Evolutionary conservation across 176 grass and related monocot species (phyloP).

Genomic region (Poa annua): DNA sequence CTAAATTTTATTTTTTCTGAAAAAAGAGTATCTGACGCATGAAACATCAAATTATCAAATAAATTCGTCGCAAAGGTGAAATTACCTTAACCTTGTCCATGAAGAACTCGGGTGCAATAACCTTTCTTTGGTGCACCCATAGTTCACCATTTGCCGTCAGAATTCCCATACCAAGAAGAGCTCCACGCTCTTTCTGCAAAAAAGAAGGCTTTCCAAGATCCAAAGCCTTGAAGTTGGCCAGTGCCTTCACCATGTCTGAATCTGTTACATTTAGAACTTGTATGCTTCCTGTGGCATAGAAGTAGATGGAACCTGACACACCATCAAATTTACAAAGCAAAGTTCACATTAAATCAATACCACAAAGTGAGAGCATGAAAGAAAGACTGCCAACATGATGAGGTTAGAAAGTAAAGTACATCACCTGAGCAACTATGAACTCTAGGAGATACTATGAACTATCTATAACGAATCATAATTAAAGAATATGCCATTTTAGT

Average conservation of each 20-base stretch:
- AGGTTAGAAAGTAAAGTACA: background rate
- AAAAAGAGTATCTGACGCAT: constrained; percentile 6
- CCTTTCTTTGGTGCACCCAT: constrained; percentile 76
- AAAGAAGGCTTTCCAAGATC: constrained; percentile 66
- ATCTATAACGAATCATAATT: background rate
- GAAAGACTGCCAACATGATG: background rate
- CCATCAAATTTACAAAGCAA: constrained; percentile 15
- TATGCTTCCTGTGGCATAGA: constrained; percentile 68
- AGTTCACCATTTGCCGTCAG: constrained; percentile 62
- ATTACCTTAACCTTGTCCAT: constrained; percentile 91
- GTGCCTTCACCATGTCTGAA: constrained; percentile 66
- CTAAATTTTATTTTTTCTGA: background rate
- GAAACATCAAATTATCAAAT: background rate
- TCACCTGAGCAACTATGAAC: background rate
- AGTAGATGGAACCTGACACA: constrained; percentile 57
- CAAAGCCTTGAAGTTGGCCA: constrained; percentile 64
- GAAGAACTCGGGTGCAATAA: constrained; percentile 82
- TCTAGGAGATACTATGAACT: constrained; percentile 2
- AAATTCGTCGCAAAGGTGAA: background rate
- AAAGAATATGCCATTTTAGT: constrained; percentile 11
- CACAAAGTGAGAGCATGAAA: constrained; percentile 5
- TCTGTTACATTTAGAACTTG: constrained; percentile 58
- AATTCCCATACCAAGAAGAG: constrained; percentile 76
- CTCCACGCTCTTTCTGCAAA: constrained; percentile 59
- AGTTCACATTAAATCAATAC: constrained; percentile 14